phyloP scores from a whole-genome alignment of 768 basidiomycete genomes.

The Podaxis sp. region DNA sequence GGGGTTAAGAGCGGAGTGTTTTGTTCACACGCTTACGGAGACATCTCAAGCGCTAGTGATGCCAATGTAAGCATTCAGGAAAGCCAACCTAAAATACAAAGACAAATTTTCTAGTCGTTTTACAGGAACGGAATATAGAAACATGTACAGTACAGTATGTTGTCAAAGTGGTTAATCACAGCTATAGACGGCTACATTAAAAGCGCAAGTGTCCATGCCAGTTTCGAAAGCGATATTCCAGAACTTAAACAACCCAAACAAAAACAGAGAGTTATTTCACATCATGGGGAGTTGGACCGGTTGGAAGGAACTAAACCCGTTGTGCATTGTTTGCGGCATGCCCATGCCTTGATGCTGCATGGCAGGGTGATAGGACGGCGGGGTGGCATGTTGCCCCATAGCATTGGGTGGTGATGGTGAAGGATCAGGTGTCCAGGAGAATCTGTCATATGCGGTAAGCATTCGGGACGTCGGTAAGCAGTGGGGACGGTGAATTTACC shows the following conservation, averaged over 20 bases:
- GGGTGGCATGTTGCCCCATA: conserved; percentile 5
- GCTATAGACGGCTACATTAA: no score
- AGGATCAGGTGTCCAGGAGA: conserved; percentile 35
- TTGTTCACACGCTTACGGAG: no score
- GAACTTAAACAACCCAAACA: background rate
- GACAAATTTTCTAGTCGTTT: no score
- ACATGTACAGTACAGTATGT: no score
- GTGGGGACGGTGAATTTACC: conserved; percentile 37
- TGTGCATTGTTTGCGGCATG: conserved; percentile 18
- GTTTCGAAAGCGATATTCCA: background rate
- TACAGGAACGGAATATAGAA: no score
- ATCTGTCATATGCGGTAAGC: conserved; percentile 22
- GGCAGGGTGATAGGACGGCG: conserved; percentile 17
- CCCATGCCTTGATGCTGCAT: conserved; percentile 17
- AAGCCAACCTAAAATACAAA: no score
- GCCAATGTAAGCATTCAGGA: no score
- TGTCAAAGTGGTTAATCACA: no score
- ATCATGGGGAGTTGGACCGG: conserved; percentile 23
- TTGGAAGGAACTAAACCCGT: conserved; percentile 30
- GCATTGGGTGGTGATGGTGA: conserved; percentile 31
- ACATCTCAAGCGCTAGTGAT: no score
- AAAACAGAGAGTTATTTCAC: background rate
- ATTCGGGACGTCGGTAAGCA: background rate
- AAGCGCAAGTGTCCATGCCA: background rate
- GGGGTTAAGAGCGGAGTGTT: no score